Evolutionary conservation across 495 filamentous ascomycete genomes (phyloP), one percentile per base, ranked within the genome.

Genomic region (Hypoxylon trugodes): DNA sequence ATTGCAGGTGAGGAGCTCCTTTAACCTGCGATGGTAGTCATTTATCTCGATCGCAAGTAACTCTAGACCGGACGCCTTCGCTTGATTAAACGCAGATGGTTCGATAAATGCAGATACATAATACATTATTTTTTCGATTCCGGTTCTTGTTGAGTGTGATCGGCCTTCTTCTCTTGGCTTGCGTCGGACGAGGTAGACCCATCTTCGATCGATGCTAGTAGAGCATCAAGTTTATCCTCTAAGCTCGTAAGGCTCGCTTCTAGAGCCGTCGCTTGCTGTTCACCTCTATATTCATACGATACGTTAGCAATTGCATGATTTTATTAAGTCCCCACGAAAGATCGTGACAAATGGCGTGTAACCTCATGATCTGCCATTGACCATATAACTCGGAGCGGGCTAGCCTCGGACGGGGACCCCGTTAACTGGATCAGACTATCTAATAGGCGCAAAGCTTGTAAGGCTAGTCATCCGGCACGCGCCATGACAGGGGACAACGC

Each of bases 151-250:
- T 66, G 38, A 28, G 50, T 45, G 6, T 19, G 10, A 15, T 22
- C 40, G 40, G 18, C n/a, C 36, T 52, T 54, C 26, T 41, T 48
- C 32, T 4, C 47, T 26, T 59, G 35, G 28, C 7, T 16, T 28
- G 47, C 42, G 25, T 37, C 33, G 16, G 5, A 6, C 5, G 33
- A 21, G 18, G 33, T 21, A 38, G 52, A 10, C 0, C 10, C 53
- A n/a, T 53, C 61, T 54, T 77, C 75, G 36, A 80, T 55, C 25
- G 70, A 74, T 33, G 81, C 80, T 16, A 86, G 69, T 4, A 86
- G 57, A 42, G 74, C 77, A 51, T 86, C 83, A 32, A 86, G 77
- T 65, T 81, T 85, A 59, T 65, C 76, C 68, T 86, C 83, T 16
- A 86, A 62, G 28, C 40, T 79, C 6, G 76, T 75, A 52, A 86